Base-by-base conservation (phyloP, 2,329 filamentous ascomycete genomes). In the Zarea fungicola region DNA sequence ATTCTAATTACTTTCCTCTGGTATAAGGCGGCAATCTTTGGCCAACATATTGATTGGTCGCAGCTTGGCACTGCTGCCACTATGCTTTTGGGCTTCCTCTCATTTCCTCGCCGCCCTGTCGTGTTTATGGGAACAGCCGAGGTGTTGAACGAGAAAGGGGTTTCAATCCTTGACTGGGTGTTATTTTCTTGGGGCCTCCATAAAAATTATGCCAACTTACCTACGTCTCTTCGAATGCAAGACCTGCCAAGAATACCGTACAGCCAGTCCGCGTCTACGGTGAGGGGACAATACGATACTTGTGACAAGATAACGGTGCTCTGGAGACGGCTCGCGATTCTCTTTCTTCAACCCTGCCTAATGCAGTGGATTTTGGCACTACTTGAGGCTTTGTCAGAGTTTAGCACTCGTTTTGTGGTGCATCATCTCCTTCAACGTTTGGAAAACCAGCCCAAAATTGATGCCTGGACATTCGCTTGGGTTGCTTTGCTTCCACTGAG, bases 401-500 rank as follows among this genome's bases (percentile, higher is more conserved):
- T 51, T 19, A 26, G 39, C 14, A 49, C 37, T 31, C 31, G 44
- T 8, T 22, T 40, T 14, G 28, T 40, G 3, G 16, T 51, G 13
- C 34, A 51, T 11, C n/a, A 26, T 9, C 26, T 51, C n/a, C 26
- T 51, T 4, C n/a, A 36, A 25, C 4, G 35, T 16, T 22, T 50
- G 21, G 48, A 50, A n/a, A 34, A 5, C 4, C 9, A 80, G 66
- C 77, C 44, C 73, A 74, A 2, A 56, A 13, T 23, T 7, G 13
- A 23, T 11, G 86, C 4, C 56, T 34, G 28, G 44, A 34, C 26
- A 21, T 48, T 35, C 35, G n/a, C 80, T 6, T 57, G 70, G 19
- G 72, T 74, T 1, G 79, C 85, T 58, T 74, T 73, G 53, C 62
- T 62, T 31, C 58, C 67, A 0, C 70, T 87, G 34, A 54, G 70